phyloP scores from a whole-genome alignment of 2,329 filamentous ascomycete genomes.

The Trichoderma citrinoviride region DNA sequence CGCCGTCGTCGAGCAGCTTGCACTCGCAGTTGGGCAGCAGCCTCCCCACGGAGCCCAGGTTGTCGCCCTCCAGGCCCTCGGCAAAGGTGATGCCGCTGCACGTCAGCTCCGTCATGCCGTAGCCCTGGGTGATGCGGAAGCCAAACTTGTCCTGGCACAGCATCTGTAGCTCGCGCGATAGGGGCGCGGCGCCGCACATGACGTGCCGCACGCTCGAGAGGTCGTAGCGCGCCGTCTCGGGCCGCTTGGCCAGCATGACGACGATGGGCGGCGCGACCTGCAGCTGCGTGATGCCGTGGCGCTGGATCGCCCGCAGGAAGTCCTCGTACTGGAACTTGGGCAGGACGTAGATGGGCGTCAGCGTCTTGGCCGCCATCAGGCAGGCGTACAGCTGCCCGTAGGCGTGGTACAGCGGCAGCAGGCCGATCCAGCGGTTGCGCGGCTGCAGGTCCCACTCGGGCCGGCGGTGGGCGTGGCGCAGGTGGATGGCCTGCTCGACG shows the following conservation, averaged over 20 bases:
- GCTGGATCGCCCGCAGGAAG: conserved; percentile 50
- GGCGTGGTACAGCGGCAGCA: conserved; percentile 65
- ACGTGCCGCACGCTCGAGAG: conserved; percentile 49
- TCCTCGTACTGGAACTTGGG: conserved; percentile 52
- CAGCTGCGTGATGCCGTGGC: conserved; percentile 52
- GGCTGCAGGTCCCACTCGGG: conserved; percentile 35
- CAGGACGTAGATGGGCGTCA: conserved; percentile 56
- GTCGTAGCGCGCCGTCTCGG: conserved; percentile 50
- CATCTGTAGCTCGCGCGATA: conserved; percentile 42
- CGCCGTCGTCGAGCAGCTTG: conserved; percentile 53
- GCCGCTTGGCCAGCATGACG: conserved; percentile 58
- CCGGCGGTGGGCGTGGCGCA: conserved; percentile 37
- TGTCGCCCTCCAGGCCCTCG: conserved; percentile 32
- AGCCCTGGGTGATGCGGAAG: conserved; percentile 49
- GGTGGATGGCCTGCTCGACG: conserved; percentile 48
- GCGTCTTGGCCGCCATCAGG: conserved; percentile 44
- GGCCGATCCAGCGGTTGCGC: conserved; percentile 52
- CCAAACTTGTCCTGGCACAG: conserved; percentile 45
- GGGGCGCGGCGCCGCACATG: conserved; percentile 53
- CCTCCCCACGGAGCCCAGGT: conserved; percentile 50
- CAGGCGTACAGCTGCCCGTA: conserved; percentile 55
- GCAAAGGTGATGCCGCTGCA: conserved; percentile 44
- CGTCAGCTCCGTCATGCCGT: conserved; percentile 60
- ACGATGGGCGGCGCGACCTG: conserved; percentile 57
- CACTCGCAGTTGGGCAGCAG: conserved; percentile 53